Evolutionary conservation across 257 asterid genomes (phyloP).

Genomic region (Thymus quinquecostatus): DNA sequence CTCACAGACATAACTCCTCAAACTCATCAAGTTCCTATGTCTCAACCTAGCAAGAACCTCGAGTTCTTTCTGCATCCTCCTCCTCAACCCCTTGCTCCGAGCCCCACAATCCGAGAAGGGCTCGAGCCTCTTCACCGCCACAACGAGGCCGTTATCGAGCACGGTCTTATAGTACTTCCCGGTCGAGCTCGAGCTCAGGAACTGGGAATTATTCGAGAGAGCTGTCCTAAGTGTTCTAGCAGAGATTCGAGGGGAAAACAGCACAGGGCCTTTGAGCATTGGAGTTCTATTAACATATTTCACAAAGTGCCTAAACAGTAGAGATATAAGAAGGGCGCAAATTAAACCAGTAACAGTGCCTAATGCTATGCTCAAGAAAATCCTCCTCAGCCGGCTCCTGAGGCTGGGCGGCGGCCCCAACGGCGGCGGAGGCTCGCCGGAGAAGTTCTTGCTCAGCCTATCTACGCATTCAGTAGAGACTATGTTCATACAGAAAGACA

Average conservation of each 20-base stretch:
- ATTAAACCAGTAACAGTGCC: slow-evolving; percentile 73
- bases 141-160: slow-evolving; percentile 76
- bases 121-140: slow-evolving; percentile 81
- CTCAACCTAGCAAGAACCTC: slow-evolving; percentile 65
- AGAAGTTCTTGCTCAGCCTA: slow-evolving; percentile 36
- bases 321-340: slow-evolving; percentile 60
- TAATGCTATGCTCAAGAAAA: slow-evolving; percentile 57
- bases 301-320: slow-evolving; percentile 57
- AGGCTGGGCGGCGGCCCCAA: slow-evolving; percentile 37
- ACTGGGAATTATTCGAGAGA: slow-evolving; percentile 61
- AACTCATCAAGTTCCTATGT: slow-evolving; percentile 91
- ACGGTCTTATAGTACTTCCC: slow-evolving; percentile 81
- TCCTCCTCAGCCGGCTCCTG: slow-evolving; percentile 45
- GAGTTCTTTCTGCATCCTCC: slow-evolving; percentile 60
- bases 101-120: slow-evolving; percentile 45
- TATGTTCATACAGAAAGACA: slow-evolving; percentile 41
- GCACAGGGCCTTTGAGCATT: slow-evolving; percentile 64
- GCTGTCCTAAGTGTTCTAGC: slow-evolving; percentile 66
- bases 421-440: slow-evolving; percentile 40
- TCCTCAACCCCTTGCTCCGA: slow-evolving; percentile 51
- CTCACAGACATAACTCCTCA: slow-evolving; percentile 76
- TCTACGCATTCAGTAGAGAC: slow-evolving; percentile 56
- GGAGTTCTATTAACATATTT: slow-evolving; percentile 74
- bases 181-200: slow-evolving; percentile 66
- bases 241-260: slow-evolving; percentile 77